phyloP scores from a whole-genome alignment of 179 eudicot species.

The Heliamphora ciliata region DNA sequence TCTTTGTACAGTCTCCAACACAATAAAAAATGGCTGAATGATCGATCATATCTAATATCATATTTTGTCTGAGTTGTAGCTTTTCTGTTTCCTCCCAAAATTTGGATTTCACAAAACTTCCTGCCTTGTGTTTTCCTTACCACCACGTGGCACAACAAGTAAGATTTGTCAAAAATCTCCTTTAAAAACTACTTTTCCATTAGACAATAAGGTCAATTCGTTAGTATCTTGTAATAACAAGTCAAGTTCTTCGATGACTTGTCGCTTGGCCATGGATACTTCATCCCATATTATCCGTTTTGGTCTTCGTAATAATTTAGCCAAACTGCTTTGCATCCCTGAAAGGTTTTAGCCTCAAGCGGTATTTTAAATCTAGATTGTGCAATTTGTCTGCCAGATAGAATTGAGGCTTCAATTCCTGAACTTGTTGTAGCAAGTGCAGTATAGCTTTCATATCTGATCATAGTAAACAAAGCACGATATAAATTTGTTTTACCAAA shows the following conservation, averaged over 20 bases:
- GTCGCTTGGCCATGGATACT: constrained; percentile 17
- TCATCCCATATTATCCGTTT: constrained; percentile 23
- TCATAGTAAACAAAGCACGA: neutral
- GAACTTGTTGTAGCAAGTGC: constrained; percentile 16
- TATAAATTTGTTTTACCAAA: constrained; percentile 19
- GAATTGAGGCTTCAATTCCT: constrained; percentile 13
- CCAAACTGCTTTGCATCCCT: no score
- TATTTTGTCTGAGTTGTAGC: no score
- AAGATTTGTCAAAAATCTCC: neutral
- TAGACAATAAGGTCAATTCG: neutral
- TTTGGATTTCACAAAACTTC: neutral
- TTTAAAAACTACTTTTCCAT: neutral
- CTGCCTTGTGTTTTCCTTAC: neutral
- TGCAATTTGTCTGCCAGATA: constrained; percentile 10
- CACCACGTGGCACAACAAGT: neutral
- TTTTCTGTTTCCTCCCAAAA: no score
- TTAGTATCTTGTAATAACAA: constrained; percentile 4
- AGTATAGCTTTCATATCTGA: neutral
- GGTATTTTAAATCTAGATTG: constrained; percentile 26
- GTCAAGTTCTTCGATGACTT: constrained; percentile 15
- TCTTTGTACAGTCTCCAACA: no score
- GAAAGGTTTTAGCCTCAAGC: neutral
- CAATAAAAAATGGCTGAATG: no score
- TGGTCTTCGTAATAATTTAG: neutral
- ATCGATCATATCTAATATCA: no score